Percentiles rank a stretch among this genome's conserved stretches.
These are phyloP conservation scores for Aleurites moluccanus DNA, from an alignment of 441 rosid species.

Conservation along the genomic window DNA sequence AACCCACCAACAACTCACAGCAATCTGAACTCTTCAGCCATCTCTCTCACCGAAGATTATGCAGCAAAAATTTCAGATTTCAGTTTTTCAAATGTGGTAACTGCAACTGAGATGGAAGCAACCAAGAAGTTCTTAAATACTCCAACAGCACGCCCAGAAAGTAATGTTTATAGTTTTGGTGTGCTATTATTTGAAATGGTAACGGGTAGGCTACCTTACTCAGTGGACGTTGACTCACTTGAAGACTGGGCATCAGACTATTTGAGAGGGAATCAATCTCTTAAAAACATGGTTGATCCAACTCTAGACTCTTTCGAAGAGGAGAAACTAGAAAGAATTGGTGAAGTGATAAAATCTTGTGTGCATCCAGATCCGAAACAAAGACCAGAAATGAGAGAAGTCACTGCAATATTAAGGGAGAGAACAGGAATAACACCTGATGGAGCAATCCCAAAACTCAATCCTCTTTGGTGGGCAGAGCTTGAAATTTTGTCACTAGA, in stretches of 20 bases:
- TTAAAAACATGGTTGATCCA: slow-evolving; percentile 62
- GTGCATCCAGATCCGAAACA: slow-evolving; percentile 51
- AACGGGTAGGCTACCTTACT: slow-evolving; percentile 62
- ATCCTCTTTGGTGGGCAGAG: slow-evolving; percentile 97
- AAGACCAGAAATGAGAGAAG: slow-evolving; percentile 60
- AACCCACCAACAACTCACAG: slow-evolving; percentile 60
- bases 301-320: slow-evolving; percentile 53
- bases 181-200: slow-evolving; percentile 66
- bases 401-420: slow-evolving; percentile 56
- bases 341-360: slow-evolving; percentile 61
- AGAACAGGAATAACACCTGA: slow-evolving; percentile 67
- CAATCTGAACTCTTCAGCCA: slow-evolving; percentile 60
- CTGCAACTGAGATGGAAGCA: slow-evolving; percentile 40
- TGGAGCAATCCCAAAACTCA: slow-evolving; percentile 62
- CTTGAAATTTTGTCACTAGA: slow-evolving; percentile 69
- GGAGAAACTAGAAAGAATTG: slow-evolving; percentile 44
- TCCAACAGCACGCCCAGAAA: slow-evolving; percentile 36
- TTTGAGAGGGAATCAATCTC: slow-evolving; percentile 37
- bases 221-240: slow-evolving; percentile 38
- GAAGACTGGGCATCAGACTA: slow-evolving; percentile 50
- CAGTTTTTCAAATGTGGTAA: slow-evolving; percentile 47
- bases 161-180: slow-evolving; percentile 65
- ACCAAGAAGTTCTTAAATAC: slow-evolving; percentile 31
- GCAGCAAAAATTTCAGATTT: slow-evolving; percentile 90
- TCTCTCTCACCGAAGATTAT: slow-evolving; percentile 75